Conservation (phyloP, 2,329 filamentous ascomycete genomes). For the Delphinella strobiligena region DNA sequence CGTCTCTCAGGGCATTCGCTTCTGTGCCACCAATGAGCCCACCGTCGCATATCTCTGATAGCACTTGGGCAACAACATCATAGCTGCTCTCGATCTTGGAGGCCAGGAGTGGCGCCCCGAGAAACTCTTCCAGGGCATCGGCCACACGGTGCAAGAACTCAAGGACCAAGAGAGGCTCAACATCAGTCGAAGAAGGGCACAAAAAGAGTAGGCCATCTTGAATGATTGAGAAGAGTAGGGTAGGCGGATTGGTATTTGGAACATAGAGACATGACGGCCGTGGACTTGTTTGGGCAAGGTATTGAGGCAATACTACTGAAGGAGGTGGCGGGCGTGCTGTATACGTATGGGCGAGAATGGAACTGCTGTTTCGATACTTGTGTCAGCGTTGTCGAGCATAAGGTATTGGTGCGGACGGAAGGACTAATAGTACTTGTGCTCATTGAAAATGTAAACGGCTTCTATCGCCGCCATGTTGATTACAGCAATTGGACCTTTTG, state of each 20-base stretch:
- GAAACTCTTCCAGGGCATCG: conserved; percentile 87
- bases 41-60: conserved; percentile 93
- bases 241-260: conserved; percentile 68
- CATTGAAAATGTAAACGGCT: conserved; percentile 93
- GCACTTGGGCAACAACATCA: conserved; percentile 83
- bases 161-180: conserved; percentile 77
- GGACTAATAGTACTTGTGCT: conserved; percentile 59
- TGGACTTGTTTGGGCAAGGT: conserved; percentile 68
- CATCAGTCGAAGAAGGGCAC: conserved; percentile 72
- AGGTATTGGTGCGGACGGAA: background rate
- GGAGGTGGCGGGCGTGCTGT: conserved; percentile 68
- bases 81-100: conserved; percentile 82
- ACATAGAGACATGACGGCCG: conserved; percentile 81
- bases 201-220: conserved; percentile 82
- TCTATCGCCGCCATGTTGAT: conserved; percentile 60
- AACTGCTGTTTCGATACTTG: conserved; percentile 43
- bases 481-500: no score
- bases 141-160: conserved; percentile 91
- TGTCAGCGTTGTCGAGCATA: background rate
- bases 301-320: conserved; percentile 67
- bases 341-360: conserved; percentile 83
- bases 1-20: conserved; percentile 79
- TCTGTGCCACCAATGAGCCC: conserved; percentile 85
- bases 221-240: conserved; percentile 75
- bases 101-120: conserved; percentile 75